These are phyloP conservation scores for Babesia divergens DNA, from an alignment of 169 alveolate genomes.

Conservation along the genomic window DNA sequence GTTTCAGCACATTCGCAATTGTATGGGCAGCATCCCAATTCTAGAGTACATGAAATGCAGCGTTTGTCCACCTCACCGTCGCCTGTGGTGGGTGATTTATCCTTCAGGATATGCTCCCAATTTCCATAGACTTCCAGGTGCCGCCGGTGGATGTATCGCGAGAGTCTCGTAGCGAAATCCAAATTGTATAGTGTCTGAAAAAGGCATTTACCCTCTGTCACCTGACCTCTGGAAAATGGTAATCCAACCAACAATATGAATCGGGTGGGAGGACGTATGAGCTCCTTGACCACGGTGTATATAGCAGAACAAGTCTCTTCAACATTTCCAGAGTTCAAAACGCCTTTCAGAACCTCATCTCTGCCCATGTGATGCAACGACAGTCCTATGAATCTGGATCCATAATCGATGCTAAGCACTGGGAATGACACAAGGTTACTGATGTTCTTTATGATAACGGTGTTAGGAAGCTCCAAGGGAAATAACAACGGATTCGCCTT, in stretches of 20 bases:
- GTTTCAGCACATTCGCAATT: slow-evolving; percentile 1
- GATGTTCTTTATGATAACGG: not conserved
- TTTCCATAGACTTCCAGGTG: slow-evolving; percentile 25
- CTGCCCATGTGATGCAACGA: slow-evolving; percentile 19
- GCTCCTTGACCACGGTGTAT: slow-evolving; percentile 4
- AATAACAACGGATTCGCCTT: not conserved
- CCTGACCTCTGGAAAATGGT: slow-evolving; percentile 1
- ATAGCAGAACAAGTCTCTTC: not conserved
- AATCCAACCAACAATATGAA: slow-evolving; percentile 8
- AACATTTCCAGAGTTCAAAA: slow-evolving; percentile 8
- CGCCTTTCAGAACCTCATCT: not conserved
- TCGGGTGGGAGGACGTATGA: slow-evolving; percentile 2
- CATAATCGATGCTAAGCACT: slow-evolving; percentile 26
- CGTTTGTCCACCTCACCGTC: not conserved
- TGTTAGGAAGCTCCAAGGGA: slow-evolving; percentile 1
- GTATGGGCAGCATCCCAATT: not conserved
- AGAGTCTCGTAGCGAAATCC: slow-evolving; percentile 24
- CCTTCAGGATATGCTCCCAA: slow-evolving; percentile 9
- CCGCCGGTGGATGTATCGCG: slow-evolving; percentile 6
- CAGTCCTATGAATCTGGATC: slow-evolving; percentile 18
- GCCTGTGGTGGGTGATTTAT: not conserved
- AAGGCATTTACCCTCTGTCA: not conserved
- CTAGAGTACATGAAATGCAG: slow-evolving; percentile 2
- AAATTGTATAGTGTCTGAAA: slow-evolving; percentile 12
- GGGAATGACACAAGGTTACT: slow-evolving; percentile 1